Conservation (phyloP, 2,329 filamentous ascomycete genomes). For the Zymoseptoria brevis region DNA sequence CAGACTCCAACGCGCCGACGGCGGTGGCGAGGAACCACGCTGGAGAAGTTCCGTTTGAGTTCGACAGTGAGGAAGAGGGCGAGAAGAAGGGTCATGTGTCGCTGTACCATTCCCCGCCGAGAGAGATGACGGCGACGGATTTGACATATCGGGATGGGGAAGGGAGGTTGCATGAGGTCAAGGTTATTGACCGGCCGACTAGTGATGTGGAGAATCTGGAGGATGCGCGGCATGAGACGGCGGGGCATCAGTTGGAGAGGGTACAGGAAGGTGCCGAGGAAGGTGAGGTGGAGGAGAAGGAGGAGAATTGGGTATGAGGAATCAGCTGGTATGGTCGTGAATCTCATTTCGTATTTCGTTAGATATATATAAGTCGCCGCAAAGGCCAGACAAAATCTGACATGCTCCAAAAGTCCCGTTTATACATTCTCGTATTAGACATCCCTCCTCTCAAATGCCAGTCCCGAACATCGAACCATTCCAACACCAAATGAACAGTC, state of each 20-base stretch:
- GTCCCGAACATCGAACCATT: background rate
- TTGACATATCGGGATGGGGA: conserved; percentile 13
- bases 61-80: background rate
- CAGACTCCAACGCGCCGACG: conserved; percentile 9
- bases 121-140: conserved; percentile 11
- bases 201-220: conserved; percentile 4
- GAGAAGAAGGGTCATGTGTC: background rate
- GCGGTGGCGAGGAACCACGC: conserved; percentile 1
- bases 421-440: background rate
- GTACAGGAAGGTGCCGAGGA: background rate
- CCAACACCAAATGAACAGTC: background rate
- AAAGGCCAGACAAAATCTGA: background rate
- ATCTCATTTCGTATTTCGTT: too few species aligned
- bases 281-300: background rate
- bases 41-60: background rate
- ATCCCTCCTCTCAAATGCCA: background rate
- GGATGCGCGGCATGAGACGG: background rate
- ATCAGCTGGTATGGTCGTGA: background rate
- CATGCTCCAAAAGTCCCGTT: background rate
- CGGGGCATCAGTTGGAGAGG: background rate
- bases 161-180: conserved; percentile 15
- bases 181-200: conserved; percentile 16
- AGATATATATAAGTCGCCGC: too few species aligned
- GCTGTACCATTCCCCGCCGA: conserved; percentile 9
- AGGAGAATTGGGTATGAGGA: background rate